phyloP scores from a whole-genome alignment of 78 protist species.

The Emiliania huxleyi region DNA sequence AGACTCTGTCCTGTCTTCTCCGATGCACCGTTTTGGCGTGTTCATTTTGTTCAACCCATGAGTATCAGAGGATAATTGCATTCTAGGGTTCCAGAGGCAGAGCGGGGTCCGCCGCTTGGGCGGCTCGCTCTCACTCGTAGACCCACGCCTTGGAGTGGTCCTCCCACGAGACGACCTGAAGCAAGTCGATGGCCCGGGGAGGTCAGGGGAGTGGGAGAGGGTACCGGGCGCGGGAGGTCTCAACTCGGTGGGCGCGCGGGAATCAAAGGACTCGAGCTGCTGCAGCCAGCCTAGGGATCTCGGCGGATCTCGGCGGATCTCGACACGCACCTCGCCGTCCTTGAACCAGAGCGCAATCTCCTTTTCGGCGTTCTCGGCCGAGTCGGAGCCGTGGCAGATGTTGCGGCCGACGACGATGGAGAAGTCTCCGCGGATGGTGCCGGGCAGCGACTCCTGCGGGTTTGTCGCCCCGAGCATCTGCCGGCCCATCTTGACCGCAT shows the following conservation, averaged over 20 bases:
- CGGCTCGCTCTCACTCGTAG: slow-evolving; percentile 34
- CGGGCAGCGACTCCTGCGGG: slow-evolving; percentile 75
- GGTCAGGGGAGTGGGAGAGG: no score
- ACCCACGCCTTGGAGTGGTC: slow-evolving; percentile 35
- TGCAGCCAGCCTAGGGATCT: no score
- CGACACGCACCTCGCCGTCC: slow-evolving; percentile 54
- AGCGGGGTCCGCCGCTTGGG: not conserved
- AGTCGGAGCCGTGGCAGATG: slow-evolving; percentile 81
- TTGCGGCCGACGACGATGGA: slow-evolving; percentile 67
- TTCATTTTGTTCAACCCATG: no score
- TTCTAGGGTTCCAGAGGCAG: not conserved
- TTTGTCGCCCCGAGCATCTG: slow-evolving; percentile 80
- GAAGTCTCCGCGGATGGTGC: slow-evolving; percentile 86
- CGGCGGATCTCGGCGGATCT: no score
- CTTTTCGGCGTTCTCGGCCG: slow-evolving; percentile 70
- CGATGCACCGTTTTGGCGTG: no score
- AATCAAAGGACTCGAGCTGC: no score
- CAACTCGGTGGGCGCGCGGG: no score
- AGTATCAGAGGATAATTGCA: no score
- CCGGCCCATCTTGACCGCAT: slow-evolving; percentile 67
- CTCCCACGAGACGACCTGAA: slow-evolving; percentile 32
- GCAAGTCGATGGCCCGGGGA: no score
- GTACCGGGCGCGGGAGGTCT: no score
- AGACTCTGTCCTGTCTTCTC: no score
- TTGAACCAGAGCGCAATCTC: slow-evolving; percentile 84